Conservation (phyloP, 345 rosid genomes). For the Ceriops decandra region DNA sequence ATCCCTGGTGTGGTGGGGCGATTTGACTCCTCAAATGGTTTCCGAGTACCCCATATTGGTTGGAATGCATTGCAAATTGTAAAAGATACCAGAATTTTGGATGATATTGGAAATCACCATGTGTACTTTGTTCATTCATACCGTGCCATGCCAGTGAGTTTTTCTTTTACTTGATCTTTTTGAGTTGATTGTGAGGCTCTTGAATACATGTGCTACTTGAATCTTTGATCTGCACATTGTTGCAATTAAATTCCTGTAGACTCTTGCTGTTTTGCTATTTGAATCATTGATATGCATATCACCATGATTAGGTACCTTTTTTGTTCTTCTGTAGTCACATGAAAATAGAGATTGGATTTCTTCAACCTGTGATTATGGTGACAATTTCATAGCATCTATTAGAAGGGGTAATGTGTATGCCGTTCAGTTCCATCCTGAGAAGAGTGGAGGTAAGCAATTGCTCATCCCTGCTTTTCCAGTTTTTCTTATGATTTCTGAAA, state of each 20-base stretch:
- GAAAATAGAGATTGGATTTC: conserved; percentile 91
- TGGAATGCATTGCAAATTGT: conserved; percentile 88
- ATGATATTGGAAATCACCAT: conserved; percentile 74
- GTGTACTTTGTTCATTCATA: conserved; percentile 98
- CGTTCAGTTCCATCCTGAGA: conserved; percentile 97
- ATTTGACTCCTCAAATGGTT: conserved; percentile 72
- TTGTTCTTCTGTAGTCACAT: conserved; percentile 43
- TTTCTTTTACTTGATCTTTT: conserved; percentile 2
- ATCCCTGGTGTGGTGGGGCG: conserved; percentile 90
- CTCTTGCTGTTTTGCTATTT: too few species aligned
- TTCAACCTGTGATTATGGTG: conserved; percentile 80
- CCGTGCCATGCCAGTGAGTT: conserved; percentile 75
- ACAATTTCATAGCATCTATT: conserved; percentile 74
- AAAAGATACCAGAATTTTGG: conserved; percentile 69
- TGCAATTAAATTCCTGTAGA: too few species aligned
- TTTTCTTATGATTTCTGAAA: not conserved
- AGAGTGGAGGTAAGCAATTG: conserved; percentile 78
- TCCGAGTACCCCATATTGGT: conserved; percentile 92
- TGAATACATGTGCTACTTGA: not conserved
- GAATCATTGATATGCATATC: not conserved
- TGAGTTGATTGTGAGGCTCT: not conserved
- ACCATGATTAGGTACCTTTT: not conserved
- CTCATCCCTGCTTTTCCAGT: not conserved
- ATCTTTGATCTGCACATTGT: not conserved
- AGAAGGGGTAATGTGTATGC: conserved; percentile 96